Base-by-base conservation (phyloP, 805 yeast genomes). In the Saccharomyces jurei region DNA sequence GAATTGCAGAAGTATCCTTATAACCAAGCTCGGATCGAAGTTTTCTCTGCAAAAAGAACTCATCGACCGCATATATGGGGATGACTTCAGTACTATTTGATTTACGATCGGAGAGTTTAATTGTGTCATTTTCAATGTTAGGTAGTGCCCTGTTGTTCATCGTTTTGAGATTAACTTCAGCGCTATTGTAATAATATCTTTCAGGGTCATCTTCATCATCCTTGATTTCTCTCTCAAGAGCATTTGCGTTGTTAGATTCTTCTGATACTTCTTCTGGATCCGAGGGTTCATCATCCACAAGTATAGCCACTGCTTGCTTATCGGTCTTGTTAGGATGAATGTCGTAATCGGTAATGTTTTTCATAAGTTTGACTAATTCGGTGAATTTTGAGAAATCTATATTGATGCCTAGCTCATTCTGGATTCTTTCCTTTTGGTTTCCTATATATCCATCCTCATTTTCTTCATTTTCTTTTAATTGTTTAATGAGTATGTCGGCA, bases 11-110 rank as follows among this genome's bases (percentile, higher is more conserved):
- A 57, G 77, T 67, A 59, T 81, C 81, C 27, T 63, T 60, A 49
- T 66, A 71, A 6, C 53, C 60, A 46, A 64, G 63, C 4, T 62
- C 60, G 1, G 68, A 52, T 0, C 80, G 66, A 1, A 87, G 58
- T 50, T 76, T 74, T 54, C 81, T 73, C 51, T 81, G 81, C 1
- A 87, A 68, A 79, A 82, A 87, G 54, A 71, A 77, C 6, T 77
- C 70, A 52, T 76, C 79, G 22, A 81, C 72, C 3, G 74, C 73
- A 5, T 68, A 62, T 2, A 80, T 70, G 10, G 71, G 60, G 6
- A 79, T 14, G 2, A 41, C 17, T 8, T 57, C 53, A 6, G 41
- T 22, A 6, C n/a, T 49, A 13, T 48, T 47, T 29, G 31, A 4
- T 10, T 49, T 27, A 41, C 6, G 2, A 31, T 60, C 48, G 26